phyloP scores from a whole-genome alignment of 495 filamentous ascomycete genomes.

The Thermothielavioides terrestris region DNA sequence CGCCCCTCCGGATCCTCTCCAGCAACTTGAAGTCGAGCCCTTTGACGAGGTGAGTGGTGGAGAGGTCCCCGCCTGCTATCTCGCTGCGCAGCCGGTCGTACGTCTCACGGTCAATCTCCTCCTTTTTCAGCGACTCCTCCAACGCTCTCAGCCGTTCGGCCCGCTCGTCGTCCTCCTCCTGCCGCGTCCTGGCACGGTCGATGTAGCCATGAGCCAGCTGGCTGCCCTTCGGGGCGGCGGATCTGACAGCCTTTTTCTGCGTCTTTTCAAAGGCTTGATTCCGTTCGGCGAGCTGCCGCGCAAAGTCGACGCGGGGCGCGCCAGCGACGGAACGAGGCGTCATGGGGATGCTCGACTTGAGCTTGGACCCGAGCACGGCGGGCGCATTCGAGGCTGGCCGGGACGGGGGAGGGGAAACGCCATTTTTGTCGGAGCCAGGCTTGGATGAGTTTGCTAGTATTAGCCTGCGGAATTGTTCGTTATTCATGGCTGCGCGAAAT shows the following conservation, averaged over 20 bases:
- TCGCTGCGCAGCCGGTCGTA: slow-evolving; percentile 65
- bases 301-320: slow-evolving; percentile 59
- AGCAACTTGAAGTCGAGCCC: slow-evolving; percentile 81
- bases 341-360: slow-evolving; percentile 75
- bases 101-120: slow-evolving; percentile 65
- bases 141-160: slow-evolving; percentile 61
- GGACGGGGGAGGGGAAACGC: slow-evolving; percentile 22
- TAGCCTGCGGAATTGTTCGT: slow-evolving; percentile 90
- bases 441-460: slow-evolving; percentile 46
- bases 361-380: slow-evolving; percentile 51
- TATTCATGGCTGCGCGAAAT: slow-evolving; percentile 60
- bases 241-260: slow-evolving; percentile 67
- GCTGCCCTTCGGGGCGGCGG: slow-evolving; percentile 74
- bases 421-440: slow-evolving; percentile 29
- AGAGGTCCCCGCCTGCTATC: slow-evolving; percentile 74
- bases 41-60: slow-evolving; percentile 79
- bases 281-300: slow-evolving; percentile 75
- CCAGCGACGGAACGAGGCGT: slow-evolving; percentile 66
- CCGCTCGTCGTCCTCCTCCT: slow-evolving; percentile 52
- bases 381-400: slow-evolving; percentile 23
- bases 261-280: slow-evolving; percentile 42
- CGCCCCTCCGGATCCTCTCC: slow-evolving; percentile 60
- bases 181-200: slow-evolving; percentile 62
- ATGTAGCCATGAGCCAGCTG: slow-evolving; percentile 72
- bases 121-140: slow-evolving; percentile 73